A percentile compares a stretch with the other conserved stretches of the same genome.
Conservation (phyloP, 192 early-diverging fungal species). For the Backusella tuberculispora region DNA sequence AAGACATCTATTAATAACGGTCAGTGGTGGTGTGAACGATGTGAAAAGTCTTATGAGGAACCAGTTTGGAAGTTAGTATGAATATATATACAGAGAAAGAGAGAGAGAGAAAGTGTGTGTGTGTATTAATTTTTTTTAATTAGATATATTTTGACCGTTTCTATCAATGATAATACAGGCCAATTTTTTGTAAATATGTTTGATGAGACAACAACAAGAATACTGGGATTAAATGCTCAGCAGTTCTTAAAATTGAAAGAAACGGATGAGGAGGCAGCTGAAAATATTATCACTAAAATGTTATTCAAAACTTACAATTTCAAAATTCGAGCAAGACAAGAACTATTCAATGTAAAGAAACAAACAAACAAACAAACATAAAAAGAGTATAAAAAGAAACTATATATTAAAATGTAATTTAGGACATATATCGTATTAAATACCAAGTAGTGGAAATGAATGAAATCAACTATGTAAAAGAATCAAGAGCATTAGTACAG, state of each 20-base stretch:
- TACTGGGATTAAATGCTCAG: conserved; percentile 74
- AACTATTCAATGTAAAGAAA: conserved; percentile 73
- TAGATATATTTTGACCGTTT: conserved; percentile 74
- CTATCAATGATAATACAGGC: conserved; percentile 78
- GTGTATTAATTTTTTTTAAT: neutral
- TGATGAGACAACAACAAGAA: conserved; percentile 71
- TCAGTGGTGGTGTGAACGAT: conserved; percentile 93
- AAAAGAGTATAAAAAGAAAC: conserved; percentile 24
- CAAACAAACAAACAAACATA: neutral
- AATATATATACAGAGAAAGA: no score
- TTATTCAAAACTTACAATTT: conserved; percentile 75
- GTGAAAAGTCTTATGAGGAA: conserved; percentile 63
- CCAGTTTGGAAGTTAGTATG: conserved; percentile 60
- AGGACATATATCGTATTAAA: conserved; percentile 56
- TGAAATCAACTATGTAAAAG: conserved; percentile 65
- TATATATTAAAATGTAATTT: conserved; percentile 1
- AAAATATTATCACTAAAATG: conserved; percentile 55
- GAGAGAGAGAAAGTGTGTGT: neutral
- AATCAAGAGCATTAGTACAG: conserved; percentile 35
- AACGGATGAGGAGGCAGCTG: conserved; percentile 19
- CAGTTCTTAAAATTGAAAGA: conserved; percentile 67
- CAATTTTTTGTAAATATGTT: conserved; percentile 85
- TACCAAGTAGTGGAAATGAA: conserved; percentile 48
- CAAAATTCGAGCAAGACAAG: conserved; percentile 76
- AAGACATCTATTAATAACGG: conserved; percentile 75